Evolutionary conservation across 2,329 filamentous ascomycete species (phyloP).

Genomic region (Akanthomyces uredinophilus): DNA sequence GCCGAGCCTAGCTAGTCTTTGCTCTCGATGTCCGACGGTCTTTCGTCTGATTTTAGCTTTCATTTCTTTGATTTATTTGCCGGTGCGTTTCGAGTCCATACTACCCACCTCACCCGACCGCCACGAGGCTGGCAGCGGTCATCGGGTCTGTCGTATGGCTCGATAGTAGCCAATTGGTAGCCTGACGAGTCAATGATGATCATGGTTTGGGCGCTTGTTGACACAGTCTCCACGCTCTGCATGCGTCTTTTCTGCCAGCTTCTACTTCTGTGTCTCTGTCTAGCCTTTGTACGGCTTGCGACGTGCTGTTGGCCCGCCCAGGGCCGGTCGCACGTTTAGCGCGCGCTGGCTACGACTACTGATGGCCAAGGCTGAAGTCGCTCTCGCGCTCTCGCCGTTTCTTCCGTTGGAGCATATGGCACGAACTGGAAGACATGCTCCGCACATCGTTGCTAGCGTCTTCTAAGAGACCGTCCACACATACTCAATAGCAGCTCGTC

Average conservation of each 20-base stretch:
- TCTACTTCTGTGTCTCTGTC: neutral
- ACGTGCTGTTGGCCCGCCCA: neutral
- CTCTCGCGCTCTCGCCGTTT: neutral
- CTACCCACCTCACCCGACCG: neutral
- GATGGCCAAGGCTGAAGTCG: neutral
- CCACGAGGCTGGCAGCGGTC: neutral
- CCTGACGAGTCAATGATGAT: neutral
- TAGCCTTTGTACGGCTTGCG: neutral
- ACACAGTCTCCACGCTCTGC: neutral
- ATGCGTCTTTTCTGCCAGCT: too few species aligned
- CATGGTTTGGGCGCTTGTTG: neutral
- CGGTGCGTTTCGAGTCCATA: neutral
- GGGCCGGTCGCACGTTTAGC: neutral
- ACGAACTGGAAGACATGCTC: neutral
- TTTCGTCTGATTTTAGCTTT: neutral
- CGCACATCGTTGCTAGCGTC: neutral
- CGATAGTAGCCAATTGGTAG: neutral
- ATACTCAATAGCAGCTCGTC: neutral
- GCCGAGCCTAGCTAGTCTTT: too few species aligned
- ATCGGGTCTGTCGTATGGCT: neutral
- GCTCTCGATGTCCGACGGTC: too few species aligned
- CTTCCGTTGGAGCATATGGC: neutral
- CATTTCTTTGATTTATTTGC: neutral
- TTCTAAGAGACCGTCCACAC: neutral
- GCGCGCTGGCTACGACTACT: neutral